A percentile compares a stretch with the other conserved stretches of the same genome.
Evolutionary conservation across 2,329 filamentous ascomycete genomes (phyloP).

Genomic region (Magnaporthiopsis incrustans): DNA sequence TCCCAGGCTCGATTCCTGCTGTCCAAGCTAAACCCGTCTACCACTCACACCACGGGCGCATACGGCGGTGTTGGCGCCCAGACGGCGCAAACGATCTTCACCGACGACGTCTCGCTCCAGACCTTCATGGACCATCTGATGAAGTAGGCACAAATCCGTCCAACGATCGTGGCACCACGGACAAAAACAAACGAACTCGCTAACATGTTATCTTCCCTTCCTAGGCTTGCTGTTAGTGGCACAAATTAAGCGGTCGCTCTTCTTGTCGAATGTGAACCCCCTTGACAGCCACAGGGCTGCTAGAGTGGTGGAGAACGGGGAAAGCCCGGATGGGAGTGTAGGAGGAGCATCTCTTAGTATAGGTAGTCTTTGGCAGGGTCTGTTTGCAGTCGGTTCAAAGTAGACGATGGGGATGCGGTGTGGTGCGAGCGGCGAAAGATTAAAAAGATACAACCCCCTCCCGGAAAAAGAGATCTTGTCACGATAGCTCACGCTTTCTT

Average conservation of each 20-base stretch:
- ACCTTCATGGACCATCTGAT: conserved; percentile 99
- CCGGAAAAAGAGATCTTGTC: not conserved
- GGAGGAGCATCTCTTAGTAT: not conserved
- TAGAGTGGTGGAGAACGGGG: no score
- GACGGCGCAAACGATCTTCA: conserved; percentile 96
- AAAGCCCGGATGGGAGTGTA: no score
- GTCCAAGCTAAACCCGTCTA: conserved; percentile 94
- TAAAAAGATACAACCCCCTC: not conserved
- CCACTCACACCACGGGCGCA: conserved; percentile 86
- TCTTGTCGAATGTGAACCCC: not conserved
- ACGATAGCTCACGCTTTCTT: not conserved
- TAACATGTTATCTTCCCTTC: conserved; percentile 11
- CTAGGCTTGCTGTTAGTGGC: conserved; percentile 52
- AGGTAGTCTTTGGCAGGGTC: not conserved
- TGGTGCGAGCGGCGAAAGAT: not conserved
- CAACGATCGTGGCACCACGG: not conserved
- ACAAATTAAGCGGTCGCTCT: conserved; percentile 39
- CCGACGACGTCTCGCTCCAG: conserved; percentile 93
- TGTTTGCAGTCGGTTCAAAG: not conserved
- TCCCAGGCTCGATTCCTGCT: conserved; percentile 95
- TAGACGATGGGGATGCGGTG: not conserved
- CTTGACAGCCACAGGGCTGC: not conserved
- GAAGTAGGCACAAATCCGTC: conserved; percentile 61
- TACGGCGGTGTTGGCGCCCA: conserved; percentile 82
- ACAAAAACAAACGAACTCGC: not conserved